Base-by-base conservation (phyloP, 2,329 filamentous ascomycete species). In the Phialophora tarda region DNA sequence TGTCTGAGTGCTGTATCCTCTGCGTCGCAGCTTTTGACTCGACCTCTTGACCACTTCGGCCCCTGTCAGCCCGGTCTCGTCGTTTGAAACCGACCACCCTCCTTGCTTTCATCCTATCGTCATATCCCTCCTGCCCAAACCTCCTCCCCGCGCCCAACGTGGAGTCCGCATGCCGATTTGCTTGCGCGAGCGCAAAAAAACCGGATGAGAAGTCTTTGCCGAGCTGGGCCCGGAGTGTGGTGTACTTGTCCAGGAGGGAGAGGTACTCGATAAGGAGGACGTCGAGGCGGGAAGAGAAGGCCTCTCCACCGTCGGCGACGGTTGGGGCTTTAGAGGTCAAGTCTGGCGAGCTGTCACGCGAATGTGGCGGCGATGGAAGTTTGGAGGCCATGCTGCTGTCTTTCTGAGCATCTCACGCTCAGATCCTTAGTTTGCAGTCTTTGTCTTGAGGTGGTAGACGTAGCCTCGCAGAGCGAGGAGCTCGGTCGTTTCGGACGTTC, bases 121-220 rank as follows among this genome's bases (percentile, higher is more conserved):
- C 82, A 65, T 83, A 84, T 68, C 80, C 82, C 61, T 84, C 82
- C 41, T 79, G 75, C 14, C 82, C 82, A 75, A 81, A 82, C 58
- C 79, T 74, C 62, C 80, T 77, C 17, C 79, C 79, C 17, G 76
- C 74, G 28, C 75, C 75, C 12, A 73, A 59, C 14, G 70, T 71
- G 66, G 78, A 80, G 32, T 77, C 78, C 66, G 78, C 79, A 32
- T 77, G 78, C 67, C 81, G 81, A 67, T 84, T 83, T 44, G 82
- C 82, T 64, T 82, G 78, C 23, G 82, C 79, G 34, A 84, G 78
- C 44, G 80, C 78, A 47, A 83, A 74, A 67, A 82, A 83, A 4
- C 82, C 82, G 77, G 62, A 47, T 8, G 71, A 67, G 26, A 74
- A 62, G 11, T 66, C 34, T 30, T 65, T 68, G 30, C 70, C 72